Evolutionary conservation across 202 grass and related monocot genomes (phyloP).

Genomic region (Bolboschoenoplectus hybrid): DNA sequence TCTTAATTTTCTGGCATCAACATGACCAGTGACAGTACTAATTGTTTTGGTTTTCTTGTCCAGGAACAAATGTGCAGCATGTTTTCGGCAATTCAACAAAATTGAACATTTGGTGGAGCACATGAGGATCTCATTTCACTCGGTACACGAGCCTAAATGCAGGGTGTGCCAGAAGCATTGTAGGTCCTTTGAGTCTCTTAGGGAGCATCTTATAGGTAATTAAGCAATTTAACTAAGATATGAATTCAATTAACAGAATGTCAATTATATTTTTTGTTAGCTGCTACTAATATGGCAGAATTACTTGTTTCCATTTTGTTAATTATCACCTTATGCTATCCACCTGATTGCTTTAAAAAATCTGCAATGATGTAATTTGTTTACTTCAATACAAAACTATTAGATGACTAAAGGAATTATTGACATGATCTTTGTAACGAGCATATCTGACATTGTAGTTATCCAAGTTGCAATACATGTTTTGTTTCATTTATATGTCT

Average conservation of each 20-base stretch:
- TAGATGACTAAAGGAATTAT: not conserved
- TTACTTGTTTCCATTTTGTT: not conserved
- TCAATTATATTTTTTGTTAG: not conserved
- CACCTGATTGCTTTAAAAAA: not conserved
- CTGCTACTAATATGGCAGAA: not conserved
- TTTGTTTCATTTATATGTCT: not conserved
- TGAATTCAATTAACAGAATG: not conserved
- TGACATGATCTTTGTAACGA: not conserved
- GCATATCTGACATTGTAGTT: conserved; percentile 14
- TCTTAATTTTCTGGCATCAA: not conserved
- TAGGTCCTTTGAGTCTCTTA: conserved; percentile 84
- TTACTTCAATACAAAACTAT: not conserved
- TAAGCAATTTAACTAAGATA: not conserved
- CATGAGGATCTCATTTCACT: conserved; percentile 85
- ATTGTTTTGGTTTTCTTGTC: not conserved
- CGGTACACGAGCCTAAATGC: conserved; percentile 78
- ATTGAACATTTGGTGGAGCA: conserved; percentile 93
- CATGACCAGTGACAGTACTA: conserved; percentile 1
- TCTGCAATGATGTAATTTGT: not conserved
- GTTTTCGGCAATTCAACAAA: conserved; percentile 89
- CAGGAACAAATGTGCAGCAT: conserved; percentile 95
- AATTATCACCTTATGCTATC: not conserved
- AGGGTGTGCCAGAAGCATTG: conserved; percentile 85
- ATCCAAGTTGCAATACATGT: not conserved
- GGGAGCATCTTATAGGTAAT: conserved; percentile 90